Percentiles rank a stretch among this genome's conserved stretches.
Evolutionary conservation across 305 asterid species (phyloP).

Genomic region (Solanum hybrid): DNA sequence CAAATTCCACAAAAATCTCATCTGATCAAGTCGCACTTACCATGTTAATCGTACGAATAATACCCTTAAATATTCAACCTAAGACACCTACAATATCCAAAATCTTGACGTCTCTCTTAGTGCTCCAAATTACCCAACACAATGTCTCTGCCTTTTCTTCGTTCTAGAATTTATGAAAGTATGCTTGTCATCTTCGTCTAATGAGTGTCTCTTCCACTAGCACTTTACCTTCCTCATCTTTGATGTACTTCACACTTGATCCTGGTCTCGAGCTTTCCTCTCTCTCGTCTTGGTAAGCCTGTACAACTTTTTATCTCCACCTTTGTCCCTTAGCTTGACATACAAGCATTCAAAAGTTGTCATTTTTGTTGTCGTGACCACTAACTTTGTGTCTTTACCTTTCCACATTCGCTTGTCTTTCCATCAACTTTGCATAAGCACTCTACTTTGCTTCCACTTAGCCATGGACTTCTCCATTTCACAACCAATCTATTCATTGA

Average conservation of each 20-base stretch:
- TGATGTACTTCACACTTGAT: not conserved
- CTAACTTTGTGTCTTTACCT: not conserved
- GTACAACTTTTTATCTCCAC: not conserved
- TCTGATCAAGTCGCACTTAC: not conserved
- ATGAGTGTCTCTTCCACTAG: not conserved
- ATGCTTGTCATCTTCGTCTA: not conserved
- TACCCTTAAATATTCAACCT: not conserved
- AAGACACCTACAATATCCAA: not conserved
- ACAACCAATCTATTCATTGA: not conserved
- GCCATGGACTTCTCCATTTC: not conserved
- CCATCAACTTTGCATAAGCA: not conserved
- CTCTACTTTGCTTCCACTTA: not conserved
- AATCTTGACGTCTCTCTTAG: not conserved
- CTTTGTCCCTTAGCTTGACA: not conserved
- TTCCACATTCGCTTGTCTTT: not conserved
- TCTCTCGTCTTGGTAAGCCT: not conserved
- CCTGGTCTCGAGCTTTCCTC: not conserved
- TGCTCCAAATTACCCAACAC: not conserved
- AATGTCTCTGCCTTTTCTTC: not conserved
- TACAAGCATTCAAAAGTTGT: not conserved
- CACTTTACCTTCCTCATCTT: not conserved
- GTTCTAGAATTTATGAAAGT: not conserved
- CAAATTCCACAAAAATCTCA: not conserved
- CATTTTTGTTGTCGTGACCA: not conserved
- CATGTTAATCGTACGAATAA: not conserved